Conservation (phyloP, 2,329 filamentous ascomycete species). For the Colletotrichum euphorbiae region DNA sequence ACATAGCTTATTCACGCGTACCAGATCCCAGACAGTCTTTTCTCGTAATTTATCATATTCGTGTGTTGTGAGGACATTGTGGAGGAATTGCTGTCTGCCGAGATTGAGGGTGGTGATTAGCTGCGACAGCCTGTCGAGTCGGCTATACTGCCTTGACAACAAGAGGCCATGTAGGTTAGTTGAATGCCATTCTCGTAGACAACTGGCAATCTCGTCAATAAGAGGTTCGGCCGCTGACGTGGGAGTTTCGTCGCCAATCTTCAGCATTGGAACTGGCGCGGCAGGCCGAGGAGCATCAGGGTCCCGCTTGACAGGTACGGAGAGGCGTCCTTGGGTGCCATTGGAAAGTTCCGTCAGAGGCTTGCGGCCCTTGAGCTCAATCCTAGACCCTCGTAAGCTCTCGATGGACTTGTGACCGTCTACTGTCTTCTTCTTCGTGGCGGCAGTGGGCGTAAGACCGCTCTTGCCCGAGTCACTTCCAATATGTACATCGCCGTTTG, state of each 20-base stretch:
- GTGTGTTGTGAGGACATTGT: conserved; percentile 89
- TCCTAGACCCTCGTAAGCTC: conserved; percentile 40
- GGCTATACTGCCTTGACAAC: conserved; percentile 82
- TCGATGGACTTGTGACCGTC: conserved; percentile 46
- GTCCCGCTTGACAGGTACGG: conserved; percentile 67
- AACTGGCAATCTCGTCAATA: conserved; percentile 97
- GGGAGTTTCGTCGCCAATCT: conserved; percentile 96
- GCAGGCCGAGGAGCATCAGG: conserved; percentile 80
- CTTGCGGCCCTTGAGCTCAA: conserved; percentile 39
- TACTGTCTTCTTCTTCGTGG: conserved; percentile 50
- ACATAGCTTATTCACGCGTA: conserved; percentile 93
- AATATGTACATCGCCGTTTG: conserved; percentile 34
- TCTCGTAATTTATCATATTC: conserved; percentile 87
- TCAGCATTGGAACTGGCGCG: conserved; percentile 95
- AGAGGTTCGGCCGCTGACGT: conserved; percentile 89
- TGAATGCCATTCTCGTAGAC: conserved; percentile 97
- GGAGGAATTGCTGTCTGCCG: conserved; percentile 87
- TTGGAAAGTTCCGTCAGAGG: conserved; percentile 51
- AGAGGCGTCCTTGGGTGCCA: conserved; percentile 56
- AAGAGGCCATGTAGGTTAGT: conserved; percentile 95
- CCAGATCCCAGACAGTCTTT: conserved; percentile 94
- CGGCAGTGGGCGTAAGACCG: conserved; percentile 56
- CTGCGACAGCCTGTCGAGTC: conserved; percentile 82
- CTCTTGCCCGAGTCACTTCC: conserved; percentile 67
- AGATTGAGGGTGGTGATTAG: conserved; percentile 87